Conservation (phyloP, 2,329 filamentous ascomycete genomes). For the Aureobasidium sp. region DNA sequence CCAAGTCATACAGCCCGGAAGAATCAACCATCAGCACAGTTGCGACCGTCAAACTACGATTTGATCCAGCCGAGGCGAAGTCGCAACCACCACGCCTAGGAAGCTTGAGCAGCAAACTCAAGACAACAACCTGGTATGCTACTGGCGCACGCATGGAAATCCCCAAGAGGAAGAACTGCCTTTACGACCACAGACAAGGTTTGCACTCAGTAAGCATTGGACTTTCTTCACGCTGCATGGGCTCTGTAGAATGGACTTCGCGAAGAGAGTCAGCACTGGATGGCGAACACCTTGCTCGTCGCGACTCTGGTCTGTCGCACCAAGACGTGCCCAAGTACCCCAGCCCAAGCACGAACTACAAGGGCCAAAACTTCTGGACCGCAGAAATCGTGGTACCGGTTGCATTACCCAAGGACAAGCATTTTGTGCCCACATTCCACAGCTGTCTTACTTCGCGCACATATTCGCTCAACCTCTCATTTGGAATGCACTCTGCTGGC, state of each 20-base stretch:
- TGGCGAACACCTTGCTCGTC: conserved; percentile 26
- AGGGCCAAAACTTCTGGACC: conserved; percentile 48
- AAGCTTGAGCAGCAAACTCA: conserved; percentile 46
- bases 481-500: conserved; percentile 42
- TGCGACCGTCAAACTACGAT: conserved; percentile 50
- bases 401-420: conserved; percentile 50
- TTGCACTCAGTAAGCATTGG: conserved; percentile 45
- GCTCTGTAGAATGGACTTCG: conserved; percentile 49
- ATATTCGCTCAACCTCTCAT: conserved; percentile 52
- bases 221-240: conserved; percentile 49
- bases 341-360: conserved; percentile 33
- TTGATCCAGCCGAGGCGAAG: conserved; percentile 47
- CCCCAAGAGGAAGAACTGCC: conserved; percentile 36
- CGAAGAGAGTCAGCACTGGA: conserved; percentile 25
- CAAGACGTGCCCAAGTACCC: conserved; percentile 26
- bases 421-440: conserved; percentile 62
- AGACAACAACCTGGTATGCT: conserved; percentile 50
- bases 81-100: conserved; percentile 46
- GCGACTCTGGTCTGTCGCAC: conserved; percentile 33
- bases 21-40: conserved; percentile 43
- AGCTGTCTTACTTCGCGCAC: conserved; percentile 57
- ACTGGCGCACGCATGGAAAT: conserved; percentile 42
- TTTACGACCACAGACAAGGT: conserved; percentile 42
- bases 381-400: conserved; percentile 56
- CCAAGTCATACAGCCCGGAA: conserved; percentile 30